Evolutionary conservation across 441 rosid genomes (phyloP).

Genomic region (Adansonia rubrostipa): DNA sequence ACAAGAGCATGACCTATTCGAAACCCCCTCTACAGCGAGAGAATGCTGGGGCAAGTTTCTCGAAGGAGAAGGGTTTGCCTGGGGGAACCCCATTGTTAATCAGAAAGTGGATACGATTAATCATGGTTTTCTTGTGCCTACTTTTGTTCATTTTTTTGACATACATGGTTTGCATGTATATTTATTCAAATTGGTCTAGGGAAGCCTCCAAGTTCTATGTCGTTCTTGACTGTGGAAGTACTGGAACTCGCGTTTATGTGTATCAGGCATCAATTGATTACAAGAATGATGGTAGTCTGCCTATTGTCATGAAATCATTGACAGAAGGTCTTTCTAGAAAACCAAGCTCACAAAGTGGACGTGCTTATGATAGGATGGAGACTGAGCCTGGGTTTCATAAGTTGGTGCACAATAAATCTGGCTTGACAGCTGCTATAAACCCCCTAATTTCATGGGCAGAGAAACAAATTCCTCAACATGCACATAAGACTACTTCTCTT

Average conservation of each 20-base stretch:
- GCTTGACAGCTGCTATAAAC: slow-evolving; percentile 73
- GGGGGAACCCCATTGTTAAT: slow-evolving; percentile 50
- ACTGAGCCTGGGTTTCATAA: slow-evolving; percentile 94
- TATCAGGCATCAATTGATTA: slow-evolving; percentile 72
- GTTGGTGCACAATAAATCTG: slow-evolving; percentile 75
- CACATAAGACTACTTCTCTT: slow-evolving; percentile 79
- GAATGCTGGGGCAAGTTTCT: slow-evolving; percentile 67
- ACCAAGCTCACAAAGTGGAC: slow-evolving; percentile 58
- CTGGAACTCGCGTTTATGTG: slow-evolving; percentile 92
- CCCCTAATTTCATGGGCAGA: slow-evolving; percentile 95
- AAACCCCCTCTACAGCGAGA: slow-evolving; percentile 62
- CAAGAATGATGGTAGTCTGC: slow-evolving; percentile 63
- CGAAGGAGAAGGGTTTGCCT: slow-evolving; percentile 71
- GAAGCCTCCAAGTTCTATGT: slow-evolving; percentile 82
- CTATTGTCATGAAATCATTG: slow-evolving; percentile 66
- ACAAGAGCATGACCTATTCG: slow-evolving; percentile 30
- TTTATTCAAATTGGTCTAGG: slow-evolving; percentile 72
- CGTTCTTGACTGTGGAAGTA: slow-evolving; percentile 99
- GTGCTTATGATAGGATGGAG: slow-evolving; percentile 97
- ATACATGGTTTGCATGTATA: slow-evolving; percentile 55
- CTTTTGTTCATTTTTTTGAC: slow-evolving; percentile 60
- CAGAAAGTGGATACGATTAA: slow-evolving; percentile 66
- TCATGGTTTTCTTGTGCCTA: slow-evolving; percentile 58
- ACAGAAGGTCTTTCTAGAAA: slow-evolving; percentile 74
- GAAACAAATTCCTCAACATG: slow-evolving; percentile 82